phyloP scores from a whole-genome alignment of 1,139 yeast species.

The Hemisphaericaspora xylanilytica region DNA sequence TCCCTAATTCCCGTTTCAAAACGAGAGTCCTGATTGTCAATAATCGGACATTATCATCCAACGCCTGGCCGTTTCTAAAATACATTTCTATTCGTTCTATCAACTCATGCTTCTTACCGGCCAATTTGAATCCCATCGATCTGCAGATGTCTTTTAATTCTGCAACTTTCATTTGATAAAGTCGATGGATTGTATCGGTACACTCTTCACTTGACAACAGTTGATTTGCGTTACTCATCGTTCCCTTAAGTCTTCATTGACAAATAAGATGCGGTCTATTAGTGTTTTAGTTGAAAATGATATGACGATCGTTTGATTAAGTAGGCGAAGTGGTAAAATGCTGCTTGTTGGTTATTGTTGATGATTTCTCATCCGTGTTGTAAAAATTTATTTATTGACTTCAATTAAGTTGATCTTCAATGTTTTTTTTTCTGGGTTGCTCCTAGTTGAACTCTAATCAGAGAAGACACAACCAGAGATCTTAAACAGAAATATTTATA shows the following conservation, averaged over 20 bases:
- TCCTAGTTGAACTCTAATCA: too few relatives aligned
- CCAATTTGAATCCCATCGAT: conserved; percentile 40
- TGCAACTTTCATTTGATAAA: conserved; percentile 20
- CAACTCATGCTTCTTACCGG: conserved; percentile 54
- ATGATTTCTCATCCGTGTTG: too few relatives aligned
- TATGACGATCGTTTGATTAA: too few relatives aligned
- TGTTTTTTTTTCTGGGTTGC: too few relatives aligned
- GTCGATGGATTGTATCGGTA: conserved; percentile 14
- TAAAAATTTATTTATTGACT: too few relatives aligned
- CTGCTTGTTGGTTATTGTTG: too few relatives aligned
- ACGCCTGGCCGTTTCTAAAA: conserved; percentile 33
- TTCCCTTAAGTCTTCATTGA: not conserved
- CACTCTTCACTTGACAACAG: conserved; percentile 13
- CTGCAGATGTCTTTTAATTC: conserved; percentile 46
- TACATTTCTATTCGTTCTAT: conserved; percentile 43
- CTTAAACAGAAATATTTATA: too few relatives aligned
- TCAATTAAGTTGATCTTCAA: too few relatives aligned
- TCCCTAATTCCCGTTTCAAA: conserved; percentile 32
- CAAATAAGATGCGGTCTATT: too few relatives aligned
- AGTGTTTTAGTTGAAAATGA: too few relatives aligned
- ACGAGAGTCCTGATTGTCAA: conserved; percentile 45
- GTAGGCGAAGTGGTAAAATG: too few relatives aligned
- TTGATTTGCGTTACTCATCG: not conserved
- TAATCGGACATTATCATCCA: conserved; percentile 39
- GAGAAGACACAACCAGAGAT: too few relatives aligned